Evolutionary conservation across 345 rosid species (phyloP), one percentile per base, ranked within the genome.

Genomic region (Sonneratia caseolaris): DNA sequence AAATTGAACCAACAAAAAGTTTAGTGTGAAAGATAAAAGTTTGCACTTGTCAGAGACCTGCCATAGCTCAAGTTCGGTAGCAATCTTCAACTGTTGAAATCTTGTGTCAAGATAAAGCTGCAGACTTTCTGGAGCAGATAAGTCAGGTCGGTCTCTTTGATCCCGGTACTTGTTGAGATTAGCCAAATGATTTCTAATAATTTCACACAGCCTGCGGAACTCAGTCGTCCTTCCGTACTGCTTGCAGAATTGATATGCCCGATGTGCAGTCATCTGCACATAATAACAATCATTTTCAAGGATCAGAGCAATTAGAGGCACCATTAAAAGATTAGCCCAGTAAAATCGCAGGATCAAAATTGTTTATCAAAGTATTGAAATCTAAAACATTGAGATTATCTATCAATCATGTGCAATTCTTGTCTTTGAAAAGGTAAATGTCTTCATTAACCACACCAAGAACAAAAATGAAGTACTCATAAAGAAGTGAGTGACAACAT

Each of bases 101-200:
- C 99, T 87, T 49, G 99, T 96, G 71, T 92, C 98, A 40, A 92
- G 89, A 71, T 96, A 96, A 66, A 92, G 87, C 73, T 96, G 96
- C 83, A 92, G 79, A 75, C 95, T 96, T 84, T 91, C 97, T 9
- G 99, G 98, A 53, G 97, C 90, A 22, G 99, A 80, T 18, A 96
- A 82, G 79, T 92, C 99, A 81, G 99, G 99, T 42, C 99, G 83
- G 72, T 96, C 99, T 83, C 99, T 92, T 77, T 96, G 99, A 71
- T 92, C 99, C 80, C 98, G 88, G 75, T 96, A 96, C 71, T 96
- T 92, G 81, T 91, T 96, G 65, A 96, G 93, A 75, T 96, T 96
- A 8, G 89, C 82, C 69, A 96, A 78, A 84, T 96, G 99, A 68
- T 91, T 96, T 80, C 98, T 86, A 72, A 92, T 96, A 55, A 96